Evolutionary conservation across 2,329 filamentous ascomycete species (phyloP).

Genomic region (Hypoxylon sp.): DNA sequence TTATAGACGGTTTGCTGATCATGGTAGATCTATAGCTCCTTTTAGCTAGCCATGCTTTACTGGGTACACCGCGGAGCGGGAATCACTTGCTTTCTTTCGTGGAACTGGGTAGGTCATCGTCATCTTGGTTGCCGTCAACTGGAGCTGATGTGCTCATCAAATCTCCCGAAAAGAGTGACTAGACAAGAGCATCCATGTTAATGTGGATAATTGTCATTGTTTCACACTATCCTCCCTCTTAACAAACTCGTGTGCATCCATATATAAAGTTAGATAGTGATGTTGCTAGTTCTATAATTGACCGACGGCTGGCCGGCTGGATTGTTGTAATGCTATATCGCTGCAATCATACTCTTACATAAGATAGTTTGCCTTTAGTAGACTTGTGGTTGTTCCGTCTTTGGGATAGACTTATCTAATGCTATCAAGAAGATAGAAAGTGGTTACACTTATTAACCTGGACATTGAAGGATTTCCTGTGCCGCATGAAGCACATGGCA

Average conservation of each 20-base stretch:
- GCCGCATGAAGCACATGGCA: not conserved
- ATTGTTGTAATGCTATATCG: not conserved
- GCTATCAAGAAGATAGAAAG: not conserved
- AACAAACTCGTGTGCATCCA: no score
- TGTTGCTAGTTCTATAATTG: not conserved
- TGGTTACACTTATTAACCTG: not conserved
- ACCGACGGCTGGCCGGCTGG: not conserved
- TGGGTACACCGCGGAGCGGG: not conserved
- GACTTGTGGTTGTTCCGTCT: not conserved
- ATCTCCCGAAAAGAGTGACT: not conserved
- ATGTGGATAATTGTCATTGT: not conserved
- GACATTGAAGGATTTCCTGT: not conserved
- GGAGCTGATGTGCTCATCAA: slow-evolving; percentile 2
- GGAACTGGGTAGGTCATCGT: not conserved
- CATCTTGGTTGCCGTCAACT: slow-evolving; percentile 1
- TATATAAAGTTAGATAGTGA: not conserved
- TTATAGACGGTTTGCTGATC: not conserved
- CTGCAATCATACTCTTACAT: not conserved
- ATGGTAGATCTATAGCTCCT: not conserved
- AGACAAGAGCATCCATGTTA: not conserved
- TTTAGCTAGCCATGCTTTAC: not conserved
- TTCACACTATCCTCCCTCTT: not conserved
- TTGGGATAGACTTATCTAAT: not conserved
- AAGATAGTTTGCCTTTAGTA: not conserved
- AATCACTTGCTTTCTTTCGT: not conserved